Base-by-base conservation (phyloP, 371 early-diverging fungal genomes). In the Apophysomyces sp. region DNA sequence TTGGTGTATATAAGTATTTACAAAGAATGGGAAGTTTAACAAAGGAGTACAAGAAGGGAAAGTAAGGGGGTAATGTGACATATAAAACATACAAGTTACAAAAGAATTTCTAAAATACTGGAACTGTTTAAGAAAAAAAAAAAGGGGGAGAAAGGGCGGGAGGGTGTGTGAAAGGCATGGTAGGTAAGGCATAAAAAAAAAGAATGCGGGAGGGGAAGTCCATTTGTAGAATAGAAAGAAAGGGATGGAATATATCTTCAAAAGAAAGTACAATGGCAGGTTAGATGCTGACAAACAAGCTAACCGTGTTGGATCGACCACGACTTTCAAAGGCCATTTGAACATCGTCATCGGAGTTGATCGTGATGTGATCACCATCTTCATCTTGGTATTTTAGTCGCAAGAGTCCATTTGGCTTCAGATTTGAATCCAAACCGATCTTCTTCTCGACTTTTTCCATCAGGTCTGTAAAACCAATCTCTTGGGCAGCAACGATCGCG, bases 281-380 rank as follows among this genome's bases (percentile, higher is more conserved):
- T 62, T 67, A 74, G 16, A 72, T 32, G 21, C 65, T 69, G 58
- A 78, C 67, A 62, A 71, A 74, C 3, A 75, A 31, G 41, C 66
- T 69, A 55, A 73, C 63, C 15, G 70, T 57, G 61, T 66, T 78
- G 9, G 66, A 26, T n/a, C 39, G 52, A 3, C 70, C 64, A 21
- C 87, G 81, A 31, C 83, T 83, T 72, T 94, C 95, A 76, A 96
- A 92, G 2, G 96, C 95, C 87, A 95, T 76, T 52, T 83, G 87
- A 24, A 97, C 89, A 66, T 97, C 98, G 40, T 94, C 95, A 63
- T 95, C 91, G 13, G 86, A 88, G 60, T 89, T 88, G 65, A 97
- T 87, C 29, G 86, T 87, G 26, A 95, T 87, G 62, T 86, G 82
- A 65, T 97, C 96, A 52, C 93, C 91, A 62, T 95, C 96, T 71